Evolutionary conservation across 2,329 filamentous ascomycete genomes (phyloP), one percentile per base, ranked within the genome.

Genomic region (Drechslera avenae): DNA sequence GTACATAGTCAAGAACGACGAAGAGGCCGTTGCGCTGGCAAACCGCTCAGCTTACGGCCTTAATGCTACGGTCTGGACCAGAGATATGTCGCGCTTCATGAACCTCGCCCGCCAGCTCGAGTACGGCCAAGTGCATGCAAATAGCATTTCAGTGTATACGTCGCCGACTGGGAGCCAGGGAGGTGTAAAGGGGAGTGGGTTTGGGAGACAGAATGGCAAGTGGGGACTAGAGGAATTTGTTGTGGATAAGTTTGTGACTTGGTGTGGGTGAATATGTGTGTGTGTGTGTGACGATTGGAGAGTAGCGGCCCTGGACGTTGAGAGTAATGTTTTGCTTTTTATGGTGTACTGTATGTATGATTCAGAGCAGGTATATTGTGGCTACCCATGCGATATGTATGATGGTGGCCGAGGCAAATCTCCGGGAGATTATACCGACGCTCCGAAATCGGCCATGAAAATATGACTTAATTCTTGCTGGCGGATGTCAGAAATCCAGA

Each of bases 41-140:
- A 94, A 94, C 67, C 87, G 91, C 63, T 90, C 86, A 1, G 86
- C 89, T 43, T 93, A 91, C 66, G 89, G 89, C 3, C 78, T 94
- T 16, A 79, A 79, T n/a, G 81, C 85, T 3, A 81, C 88, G 0
- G 82, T 94, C 1, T 93, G 52, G 52, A 48, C 48, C 4, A 90
- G 70, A 90, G 88, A 0, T 75, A 80, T 56, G 85, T 88, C 66
- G 72, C 91, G 53, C 62, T 66, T 8, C 53, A 73, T 46, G 74
- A 69, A 67, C 40, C 68, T 78, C 30, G 74, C 74, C 3, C 70
- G 61, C 48, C 64, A 69, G 42, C 62, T 78, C 10, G 75, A 91
- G 67, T 80, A 62, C 19, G 65, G 64, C 0, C 64, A 66, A 3
- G 70, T 80, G 1, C 77, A 80, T 55, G 75, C 79, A 50, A 80